Base-by-base conservation (phyloP, 805 yeast species). In the Nakazawaea anatomiae region DNA sequence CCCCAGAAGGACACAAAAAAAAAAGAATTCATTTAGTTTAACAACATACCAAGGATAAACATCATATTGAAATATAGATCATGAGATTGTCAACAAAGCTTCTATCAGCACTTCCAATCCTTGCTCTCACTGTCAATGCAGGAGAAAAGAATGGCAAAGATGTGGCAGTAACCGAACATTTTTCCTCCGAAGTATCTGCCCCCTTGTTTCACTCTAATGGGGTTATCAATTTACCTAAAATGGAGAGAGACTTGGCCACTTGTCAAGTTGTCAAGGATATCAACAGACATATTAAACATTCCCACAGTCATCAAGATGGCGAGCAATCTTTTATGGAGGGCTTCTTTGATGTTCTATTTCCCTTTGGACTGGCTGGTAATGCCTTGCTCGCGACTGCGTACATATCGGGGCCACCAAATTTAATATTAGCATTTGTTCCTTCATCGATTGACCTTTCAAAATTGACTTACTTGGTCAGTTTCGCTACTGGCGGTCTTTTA, bases 401-500 rank as follows among this genome's bases (percentile, higher is more conserved):
- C 58, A 80, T 85, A 42, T 80, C 86, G 8, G 79, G 86, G 0
- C 79, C 85, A 6, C 89, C 91, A 38, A 80, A 78, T 57, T 58
- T 82, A 39, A 63, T 82, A 14, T 65, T 84, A 27, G 77, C 78
- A 0, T 62, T 78, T 56, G 74, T 83, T 35, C 89, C 89, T 5
- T 74, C 83, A 0, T 64, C 73, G 31, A 79, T 83, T 44, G 68
- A 75, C 45, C 80, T 83, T 0, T 64, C 76, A 2, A 67, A 73
- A 34, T 66, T 84, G 38, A 70, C 80, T 8, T 61, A 77, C 29
- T 64, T 86, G 50, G 87, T 85, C 1, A 72, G 88, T 43, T 85
- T 87, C 67, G 91, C 92, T 11, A 76, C 82, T 45, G 94, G 94
- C 43, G 87, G 91, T 1, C 68, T 87, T 39, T 66, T 87, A 36